phyloP scores from a whole-genome alignment of 768 basidiomycete genomes.

The Ephemerocybe angulata region DNA sequence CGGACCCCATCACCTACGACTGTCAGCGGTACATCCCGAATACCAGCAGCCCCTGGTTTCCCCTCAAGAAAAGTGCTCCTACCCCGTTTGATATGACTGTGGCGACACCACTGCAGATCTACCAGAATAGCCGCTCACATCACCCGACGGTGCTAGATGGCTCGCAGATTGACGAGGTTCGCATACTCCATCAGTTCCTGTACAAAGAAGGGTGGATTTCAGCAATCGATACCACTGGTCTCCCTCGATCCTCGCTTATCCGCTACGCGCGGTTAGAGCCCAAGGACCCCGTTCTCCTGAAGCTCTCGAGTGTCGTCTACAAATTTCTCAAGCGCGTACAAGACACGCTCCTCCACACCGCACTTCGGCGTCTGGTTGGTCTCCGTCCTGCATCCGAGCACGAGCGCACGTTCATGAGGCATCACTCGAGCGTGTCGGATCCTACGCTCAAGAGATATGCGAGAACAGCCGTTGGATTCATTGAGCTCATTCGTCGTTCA shows the following conservation, averaged over 20 bases:
- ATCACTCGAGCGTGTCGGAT: slow-evolving; percentile 6
- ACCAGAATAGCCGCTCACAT: background rate
- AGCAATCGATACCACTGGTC: background rate
- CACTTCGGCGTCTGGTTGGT: slow-evolving; percentile 11
- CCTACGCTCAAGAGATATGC: background rate
- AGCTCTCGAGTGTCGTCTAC: background rate
- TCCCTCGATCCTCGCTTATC: background rate
- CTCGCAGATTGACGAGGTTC: background rate
- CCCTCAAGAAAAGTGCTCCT: background rate
- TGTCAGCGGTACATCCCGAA: slow-evolving; percentile 5
- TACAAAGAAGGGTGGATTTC: slow-evolving; percentile 8
- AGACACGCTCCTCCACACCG: background rate
- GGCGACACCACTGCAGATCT: background rate
- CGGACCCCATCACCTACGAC: background rate
- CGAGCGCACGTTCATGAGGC: background rate
- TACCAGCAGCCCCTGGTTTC: slow-evolving; percentile 1
- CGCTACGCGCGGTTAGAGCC: background rate
- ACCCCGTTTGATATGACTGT: background rate
- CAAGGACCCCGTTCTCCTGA: background rate
- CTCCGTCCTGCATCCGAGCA: slow-evolving; percentile 12
- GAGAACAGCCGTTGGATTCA: background rate
- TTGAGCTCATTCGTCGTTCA: background rate
- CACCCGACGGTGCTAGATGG: background rate
- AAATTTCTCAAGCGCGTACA: background rate
- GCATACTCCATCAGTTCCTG: slow-evolving; percentile 10